Conservation (phyloP, 371 early-diverging fungal species). For the Entomophthora muscae region DNA sequence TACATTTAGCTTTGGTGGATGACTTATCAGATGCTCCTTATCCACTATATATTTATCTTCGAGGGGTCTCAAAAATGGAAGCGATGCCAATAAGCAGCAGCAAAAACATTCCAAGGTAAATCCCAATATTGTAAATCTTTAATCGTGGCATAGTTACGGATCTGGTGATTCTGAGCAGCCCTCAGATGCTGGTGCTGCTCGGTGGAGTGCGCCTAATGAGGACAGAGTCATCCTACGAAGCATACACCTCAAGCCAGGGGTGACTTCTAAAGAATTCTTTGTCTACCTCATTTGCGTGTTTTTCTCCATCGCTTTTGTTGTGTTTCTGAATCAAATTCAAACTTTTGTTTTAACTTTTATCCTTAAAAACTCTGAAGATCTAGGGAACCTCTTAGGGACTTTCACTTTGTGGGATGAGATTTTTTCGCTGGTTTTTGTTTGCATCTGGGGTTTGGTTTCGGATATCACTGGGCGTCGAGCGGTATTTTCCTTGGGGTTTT, state of each 20-base stretch:
- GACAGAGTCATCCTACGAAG: background rate
- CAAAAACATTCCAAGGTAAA: background rate
- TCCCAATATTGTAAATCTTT: background rate
- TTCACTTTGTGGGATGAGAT: conserved; percentile 44
- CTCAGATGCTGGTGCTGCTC: background rate
- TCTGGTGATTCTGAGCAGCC: background rate
- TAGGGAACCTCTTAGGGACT: conserved; percentile 16
- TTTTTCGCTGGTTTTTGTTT: conserved; percentile 20
- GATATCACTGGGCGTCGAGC: conserved; percentile 26
- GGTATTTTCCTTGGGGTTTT: conserved; percentile 28
- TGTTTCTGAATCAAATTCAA: conserved; percentile 23
- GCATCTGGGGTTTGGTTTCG: conserved; percentile 33
- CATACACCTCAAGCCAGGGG: background rate
- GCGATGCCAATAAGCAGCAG: background rate
- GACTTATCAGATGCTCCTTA: background rate
- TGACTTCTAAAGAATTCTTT: conserved; percentile 13
- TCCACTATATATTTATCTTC: background rate
- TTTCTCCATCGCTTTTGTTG: conserved; percentile 31
- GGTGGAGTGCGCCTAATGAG: background rate
- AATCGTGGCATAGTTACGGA: background rate
- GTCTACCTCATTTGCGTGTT: conserved; percentile 31
- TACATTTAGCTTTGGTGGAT: no score
- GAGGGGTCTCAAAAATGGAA: background rate
- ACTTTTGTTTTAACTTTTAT: conserved; percentile 15
- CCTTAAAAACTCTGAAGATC: conserved; percentile 5